phyloP scores from a whole-genome alignment of 495 filamentous ascomycete genomes.

The Platismatia glauca region DNA sequence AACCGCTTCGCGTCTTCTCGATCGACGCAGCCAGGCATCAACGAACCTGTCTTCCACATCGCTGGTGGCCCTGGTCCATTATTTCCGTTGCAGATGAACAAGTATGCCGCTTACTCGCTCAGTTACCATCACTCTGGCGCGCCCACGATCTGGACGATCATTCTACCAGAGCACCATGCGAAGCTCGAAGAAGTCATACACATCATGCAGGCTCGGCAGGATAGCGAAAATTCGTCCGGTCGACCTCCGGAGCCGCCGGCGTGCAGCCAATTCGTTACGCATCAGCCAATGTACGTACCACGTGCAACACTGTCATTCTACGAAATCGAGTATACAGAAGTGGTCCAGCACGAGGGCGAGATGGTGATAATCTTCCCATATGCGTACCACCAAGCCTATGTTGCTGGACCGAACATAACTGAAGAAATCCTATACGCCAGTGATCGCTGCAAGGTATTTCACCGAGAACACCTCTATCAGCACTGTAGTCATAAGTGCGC shows the following conservation, averaged over 20 bases:
- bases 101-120: slow-evolving; percentile 6
- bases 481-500: not conserved
- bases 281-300: not conserved
- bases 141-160: not conserved
- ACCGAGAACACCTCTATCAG: not conserved
- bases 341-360: slow-evolving; percentile 12
- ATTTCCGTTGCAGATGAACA: slow-evolving; percentile 10
- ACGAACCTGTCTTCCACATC: not conserved
- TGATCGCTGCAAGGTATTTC: not conserved
- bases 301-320: not conserved
- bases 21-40: not conserved
- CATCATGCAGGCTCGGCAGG: not conserved
- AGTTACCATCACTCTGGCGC: slow-evolving; percentile 4
- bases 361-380: slow-evolving; percentile 17
- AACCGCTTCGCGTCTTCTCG: not conserved
- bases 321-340: not conserved
- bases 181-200: not conserved
- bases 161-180: not conserved
- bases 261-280: not conserved
- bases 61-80: not conserved
- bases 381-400: slow-evolving; percentile 14
- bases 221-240: not conserved
- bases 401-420: slow-evolving; percentile 6
- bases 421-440: slow-evolving; percentile 4
- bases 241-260: not conserved